Conservation (phyloP, 2,329 filamentous ascomycete genomes). For the Cladosporium cucumerinum region DNA sequence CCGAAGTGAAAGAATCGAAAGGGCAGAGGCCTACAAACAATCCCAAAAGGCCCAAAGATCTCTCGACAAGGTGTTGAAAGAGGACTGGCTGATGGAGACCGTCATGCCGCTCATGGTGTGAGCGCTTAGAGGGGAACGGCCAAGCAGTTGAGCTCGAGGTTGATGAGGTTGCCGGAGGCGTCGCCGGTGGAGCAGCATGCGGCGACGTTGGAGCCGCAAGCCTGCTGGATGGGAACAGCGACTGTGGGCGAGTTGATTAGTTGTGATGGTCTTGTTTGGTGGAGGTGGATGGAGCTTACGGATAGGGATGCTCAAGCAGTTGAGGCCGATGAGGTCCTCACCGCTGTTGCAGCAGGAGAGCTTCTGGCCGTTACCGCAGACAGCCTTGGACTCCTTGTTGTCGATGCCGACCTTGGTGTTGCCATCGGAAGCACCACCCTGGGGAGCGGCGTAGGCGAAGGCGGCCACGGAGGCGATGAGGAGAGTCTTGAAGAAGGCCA, state of each 20-base stretch:
- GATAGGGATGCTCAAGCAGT: conserved; percentile 15
- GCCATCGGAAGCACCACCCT: conserved; percentile 11
- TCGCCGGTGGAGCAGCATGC: conserved; percentile 13
- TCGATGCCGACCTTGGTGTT: conserved; percentile 7
- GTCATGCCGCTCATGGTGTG: neutral
- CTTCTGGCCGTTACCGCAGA: conserved; percentile 17
- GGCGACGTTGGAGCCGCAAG: conserved; percentile 16
- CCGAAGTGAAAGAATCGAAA: conserved; percentile 8
- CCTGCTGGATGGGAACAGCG: conserved; percentile 13
- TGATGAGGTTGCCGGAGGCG: conserved; percentile 15
- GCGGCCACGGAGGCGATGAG: conserved; percentile 16
- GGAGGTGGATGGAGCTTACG: neutral
- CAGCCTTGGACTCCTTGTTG: neutral
- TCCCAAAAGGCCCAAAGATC: conserved; percentile 11
- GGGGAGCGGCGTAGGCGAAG: conserved; percentile 13
- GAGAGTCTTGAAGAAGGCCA: conserved; percentile 17
- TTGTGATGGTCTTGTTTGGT: neutral
- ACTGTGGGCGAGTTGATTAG: conserved; percentile 4
- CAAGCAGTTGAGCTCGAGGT: conserved; percentile 17
- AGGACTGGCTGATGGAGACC: neutral
- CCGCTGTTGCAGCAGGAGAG: conserved; percentile 16
- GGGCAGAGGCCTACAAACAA: conserved; percentile 10
- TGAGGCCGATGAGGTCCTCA: conserved; percentile 15
- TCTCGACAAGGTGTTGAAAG: neutral
- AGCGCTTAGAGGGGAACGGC: conserved; percentile 14